These are phyloP conservation scores for Lojkania enalia DNA, from an alignment of 2,329 filamentous ascomycete genomes.

Conservation along the genomic window DNA sequence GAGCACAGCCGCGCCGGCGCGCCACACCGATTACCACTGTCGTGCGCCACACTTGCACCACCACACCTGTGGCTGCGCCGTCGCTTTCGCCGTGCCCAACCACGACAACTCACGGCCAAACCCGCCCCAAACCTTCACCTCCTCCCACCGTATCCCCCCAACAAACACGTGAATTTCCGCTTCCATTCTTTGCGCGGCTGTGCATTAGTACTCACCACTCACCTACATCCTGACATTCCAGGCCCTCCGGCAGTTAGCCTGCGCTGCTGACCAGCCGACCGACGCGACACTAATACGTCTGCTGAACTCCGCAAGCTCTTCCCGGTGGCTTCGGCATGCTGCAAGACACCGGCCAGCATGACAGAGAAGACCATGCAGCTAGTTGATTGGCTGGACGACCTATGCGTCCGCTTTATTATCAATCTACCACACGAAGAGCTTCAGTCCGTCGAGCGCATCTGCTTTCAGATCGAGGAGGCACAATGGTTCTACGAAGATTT, in stretches of 20 bases:
- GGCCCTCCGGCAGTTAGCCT: no score
- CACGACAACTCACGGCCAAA: constrained; percentile 2
- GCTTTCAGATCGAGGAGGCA: constrained; percentile 97
- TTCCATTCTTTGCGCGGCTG: constrained; percentile 35
- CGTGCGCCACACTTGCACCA: neutral
- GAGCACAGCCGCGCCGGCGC: constrained; percentile 4
- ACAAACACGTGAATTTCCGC: constrained; percentile 16
- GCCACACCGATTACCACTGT: no score
- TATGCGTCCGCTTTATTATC: constrained; percentile 97
- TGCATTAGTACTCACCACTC: constrained; percentile 19
- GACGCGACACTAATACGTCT: constrained; percentile 14
- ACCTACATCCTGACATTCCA: constrained; percentile 11
- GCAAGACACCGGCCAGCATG: constrained; percentile 65
- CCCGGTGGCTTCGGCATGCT: constrained; percentile 59
- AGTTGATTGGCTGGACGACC: constrained; percentile 96
- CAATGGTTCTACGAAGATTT: constrained; percentile 99
- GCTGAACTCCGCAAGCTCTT: constrained; percentile 13
- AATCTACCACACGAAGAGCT: constrained; percentile 93
- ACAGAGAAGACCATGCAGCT: constrained; percentile 78
- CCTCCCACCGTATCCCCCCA: constrained; percentile 5
- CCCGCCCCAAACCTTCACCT: constrained; percentile 2
- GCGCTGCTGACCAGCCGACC: no score
- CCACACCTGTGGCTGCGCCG: constrained; percentile 3
- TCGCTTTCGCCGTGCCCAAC: constrained; percentile 4
- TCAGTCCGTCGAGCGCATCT: constrained; percentile 87